A percentile compares a stretch with the other conserved stretches of the same genome.
These are phyloP conservation scores for Lanzia echinophila DNA, from an alignment of 2,329 filamentous ascomycete genomes.

Conservation along the genomic window DNA sequence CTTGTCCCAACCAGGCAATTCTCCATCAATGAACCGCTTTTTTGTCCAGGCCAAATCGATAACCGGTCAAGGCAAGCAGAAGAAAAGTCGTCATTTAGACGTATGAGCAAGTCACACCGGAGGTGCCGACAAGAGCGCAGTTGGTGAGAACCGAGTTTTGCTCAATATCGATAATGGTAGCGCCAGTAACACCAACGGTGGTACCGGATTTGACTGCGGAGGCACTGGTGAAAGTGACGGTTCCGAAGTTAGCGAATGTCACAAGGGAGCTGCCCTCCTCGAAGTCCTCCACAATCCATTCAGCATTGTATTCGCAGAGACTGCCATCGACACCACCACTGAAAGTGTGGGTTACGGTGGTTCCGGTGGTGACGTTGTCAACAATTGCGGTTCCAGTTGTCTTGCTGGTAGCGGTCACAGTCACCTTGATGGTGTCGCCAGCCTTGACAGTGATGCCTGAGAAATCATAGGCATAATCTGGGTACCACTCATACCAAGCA, in stretches of 20 bases:
- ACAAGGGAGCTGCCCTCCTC: slow-evolving; percentile 37
- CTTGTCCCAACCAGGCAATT: not conserved
- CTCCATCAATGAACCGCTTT: not conserved
- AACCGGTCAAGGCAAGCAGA: not conserved
- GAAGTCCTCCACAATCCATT: slow-evolving; percentile 49
- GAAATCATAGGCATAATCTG: slow-evolving; percentile 49
- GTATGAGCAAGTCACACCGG: not conserved
- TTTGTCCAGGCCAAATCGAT: not conserved
- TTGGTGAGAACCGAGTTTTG: not conserved
- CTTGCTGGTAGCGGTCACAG: slow-evolving; percentile 33
- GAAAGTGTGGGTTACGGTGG: slow-evolving; percentile 39
- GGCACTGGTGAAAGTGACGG: slow-evolving; percentile 28
- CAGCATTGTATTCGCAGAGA: slow-evolving; percentile 41
- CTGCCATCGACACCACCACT: slow-evolving; percentile 25
- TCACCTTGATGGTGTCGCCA: slow-evolving; percentile 39
- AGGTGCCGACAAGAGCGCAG: not conserved
- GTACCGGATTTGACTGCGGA: not conserved
- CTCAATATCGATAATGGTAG: slow-evolving; percentile 6
- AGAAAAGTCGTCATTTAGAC: slow-evolving; percentile 1
- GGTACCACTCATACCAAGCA: slow-evolving; percentile 58
- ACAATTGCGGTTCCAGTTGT: slow-evolving; percentile 38
- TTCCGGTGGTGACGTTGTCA: slow-evolving; percentile 40
- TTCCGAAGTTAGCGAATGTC: slow-evolving; percentile 41
- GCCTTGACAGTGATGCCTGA: slow-evolving; percentile 36
- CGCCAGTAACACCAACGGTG: not conserved